Percentiles rank a stretch among this genome's conserved stretches.
phyloP scores from a whole-genome alignment of 176 grass and related monocot genomes.

The Aechmea fasciata region DNA sequence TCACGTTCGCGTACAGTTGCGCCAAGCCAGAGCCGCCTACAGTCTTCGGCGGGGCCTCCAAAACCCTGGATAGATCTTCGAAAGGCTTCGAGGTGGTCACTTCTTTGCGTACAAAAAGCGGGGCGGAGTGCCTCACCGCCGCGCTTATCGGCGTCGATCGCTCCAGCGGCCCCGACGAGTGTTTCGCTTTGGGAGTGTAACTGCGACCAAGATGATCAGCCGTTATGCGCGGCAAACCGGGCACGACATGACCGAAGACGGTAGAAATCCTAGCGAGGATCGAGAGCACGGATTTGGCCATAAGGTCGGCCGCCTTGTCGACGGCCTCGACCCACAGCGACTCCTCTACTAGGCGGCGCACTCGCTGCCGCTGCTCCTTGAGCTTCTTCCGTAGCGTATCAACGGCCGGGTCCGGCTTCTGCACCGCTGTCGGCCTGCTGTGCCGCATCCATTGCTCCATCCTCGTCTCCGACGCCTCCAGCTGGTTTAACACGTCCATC shows the following conservation, averaged over 20 bases:
- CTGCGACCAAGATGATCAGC: not conserved
- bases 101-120: slow-evolving; percentile 38
- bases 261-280: slow-evolving; percentile 49
- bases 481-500: slow-evolving; percentile 63
- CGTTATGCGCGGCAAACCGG: slow-evolving; percentile 32
- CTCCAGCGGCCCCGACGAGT: slow-evolving; percentile 42
- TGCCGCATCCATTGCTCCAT: slow-evolving; percentile 55
- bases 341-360: slow-evolving; percentile 45
- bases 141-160: slow-evolving; percentile 6
- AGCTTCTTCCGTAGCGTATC: slow-evolving; percentile 36
- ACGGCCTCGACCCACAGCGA: slow-evolving; percentile 52
- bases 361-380: slow-evolving; percentile 25
- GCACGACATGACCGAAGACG: slow-evolving; percentile 39
- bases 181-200: slow-evolving; percentile 4
- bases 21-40: slow-evolving; percentile 60
- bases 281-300: slow-evolving; percentile 54
- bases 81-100: not conserved
- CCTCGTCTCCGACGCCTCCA: slow-evolving; percentile 59
- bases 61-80: slow-evolving; percentile 14
- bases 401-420: slow-evolving; percentile 21
- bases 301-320: slow-evolving; percentile 42
- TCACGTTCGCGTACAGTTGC: slow-evolving; percentile 56
- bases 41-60: slow-evolving; percentile 27
- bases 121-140: slow-evolving; percentile 46
- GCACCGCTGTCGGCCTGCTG: slow-evolving; percentile 63